phyloP scores from a whole-genome alignment of 805 yeast species.

The Cyberlindnera mycetangii region DNA sequence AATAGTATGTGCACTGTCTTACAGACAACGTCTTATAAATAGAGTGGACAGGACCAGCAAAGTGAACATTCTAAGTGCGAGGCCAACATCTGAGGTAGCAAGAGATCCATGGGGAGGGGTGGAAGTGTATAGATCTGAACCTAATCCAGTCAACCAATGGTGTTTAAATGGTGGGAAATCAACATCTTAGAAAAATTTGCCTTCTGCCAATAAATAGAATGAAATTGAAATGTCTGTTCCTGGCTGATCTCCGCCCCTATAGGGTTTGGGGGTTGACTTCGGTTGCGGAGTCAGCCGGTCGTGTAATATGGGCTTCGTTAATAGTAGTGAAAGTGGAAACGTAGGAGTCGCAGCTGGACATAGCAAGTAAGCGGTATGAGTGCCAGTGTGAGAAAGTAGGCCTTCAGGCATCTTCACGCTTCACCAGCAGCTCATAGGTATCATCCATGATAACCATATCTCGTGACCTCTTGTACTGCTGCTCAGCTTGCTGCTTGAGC shows the following conservation, averaged over 20 bases:
- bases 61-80: too few species aligned
- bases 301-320: background rate
- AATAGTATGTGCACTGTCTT: background rate
- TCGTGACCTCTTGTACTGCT: constrained; percentile 4
- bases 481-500: constrained; percentile 13
- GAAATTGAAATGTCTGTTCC: background rate
- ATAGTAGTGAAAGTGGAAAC: too few species aligned
- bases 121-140: background rate
- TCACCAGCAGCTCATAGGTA: constrained; percentile 13
- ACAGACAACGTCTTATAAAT: constrained; percentile 3
- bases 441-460: constrained; percentile 15
- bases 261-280: constrained; percentile 12
- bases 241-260: constrained; percentile 14
- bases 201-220: constrained; percentile 10
- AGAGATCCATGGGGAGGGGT: too few species aligned
- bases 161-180: background rate
- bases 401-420: constrained; percentile 6
- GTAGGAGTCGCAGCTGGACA: background rate
- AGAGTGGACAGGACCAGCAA: constrained; percentile 1
- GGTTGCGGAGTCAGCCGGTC: constrained; percentile 4
- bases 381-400: too few species aligned
- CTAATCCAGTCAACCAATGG: constrained; percentile 1
- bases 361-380: background rate
- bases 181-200: background rate
- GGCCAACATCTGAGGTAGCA: too few species aligned